A percentile compares a stretch with the other conserved stretches of the same genome.
These are phyloP conservation scores for Apiotrichum sp. DNA, from an alignment of 1,284 basidiomycete genomes.

Conservation along the genomic window DNA sequence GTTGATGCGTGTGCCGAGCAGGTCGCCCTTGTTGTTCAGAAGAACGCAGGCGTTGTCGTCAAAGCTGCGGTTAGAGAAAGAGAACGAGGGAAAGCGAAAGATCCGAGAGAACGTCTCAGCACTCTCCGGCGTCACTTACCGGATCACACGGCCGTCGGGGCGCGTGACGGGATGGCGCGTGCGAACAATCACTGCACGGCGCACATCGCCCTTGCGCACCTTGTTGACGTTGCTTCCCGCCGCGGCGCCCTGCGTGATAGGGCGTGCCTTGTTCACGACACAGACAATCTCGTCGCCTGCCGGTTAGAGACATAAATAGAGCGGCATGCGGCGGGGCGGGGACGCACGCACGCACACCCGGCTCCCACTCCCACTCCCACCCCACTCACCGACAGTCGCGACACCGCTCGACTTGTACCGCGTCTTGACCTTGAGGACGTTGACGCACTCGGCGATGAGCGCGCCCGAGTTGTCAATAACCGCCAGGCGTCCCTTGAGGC, in stretches of 20 bases:
- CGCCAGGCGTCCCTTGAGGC: constrained; percentile 73
- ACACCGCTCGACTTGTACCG: constrained; percentile 56
- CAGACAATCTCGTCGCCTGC: constrained; percentile 96
- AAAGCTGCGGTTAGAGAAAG: constrained; percentile 51
- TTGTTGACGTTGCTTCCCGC: constrained; percentile 53
- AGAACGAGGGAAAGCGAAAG: too few relatives aligned
- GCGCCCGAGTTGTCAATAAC: constrained; percentile 99
- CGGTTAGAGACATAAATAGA: constrained; percentile 24
- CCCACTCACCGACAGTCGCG: constrained; percentile 55
- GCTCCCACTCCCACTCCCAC: too few relatives aligned
- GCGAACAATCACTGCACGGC: constrained; percentile 89
- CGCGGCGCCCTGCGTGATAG: constrained; percentile 50
- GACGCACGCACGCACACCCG: too few relatives aligned
- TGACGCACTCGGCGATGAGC: constrained; percentile 91
- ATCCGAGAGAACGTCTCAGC: too few relatives aligned
- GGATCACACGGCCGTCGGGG: constrained; percentile 41
- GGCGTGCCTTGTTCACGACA: constrained; percentile 87
- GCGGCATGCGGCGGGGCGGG: too few relatives aligned
- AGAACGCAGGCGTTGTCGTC: constrained; percentile 97
- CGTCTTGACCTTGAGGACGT: constrained; percentile 89
- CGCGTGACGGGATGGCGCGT: constrained; percentile 52
- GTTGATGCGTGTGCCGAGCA: constrained; percentile 90
- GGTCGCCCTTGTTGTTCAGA: constrained; percentile 93
- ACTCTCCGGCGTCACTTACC: constrained; percentile 32
- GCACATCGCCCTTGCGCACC: constrained; percentile 86